These are phyloP conservation scores for Phytophthora crassamura DNA, from an alignment of 352 stramenopile species.

Conservation along the genomic window DNA sequence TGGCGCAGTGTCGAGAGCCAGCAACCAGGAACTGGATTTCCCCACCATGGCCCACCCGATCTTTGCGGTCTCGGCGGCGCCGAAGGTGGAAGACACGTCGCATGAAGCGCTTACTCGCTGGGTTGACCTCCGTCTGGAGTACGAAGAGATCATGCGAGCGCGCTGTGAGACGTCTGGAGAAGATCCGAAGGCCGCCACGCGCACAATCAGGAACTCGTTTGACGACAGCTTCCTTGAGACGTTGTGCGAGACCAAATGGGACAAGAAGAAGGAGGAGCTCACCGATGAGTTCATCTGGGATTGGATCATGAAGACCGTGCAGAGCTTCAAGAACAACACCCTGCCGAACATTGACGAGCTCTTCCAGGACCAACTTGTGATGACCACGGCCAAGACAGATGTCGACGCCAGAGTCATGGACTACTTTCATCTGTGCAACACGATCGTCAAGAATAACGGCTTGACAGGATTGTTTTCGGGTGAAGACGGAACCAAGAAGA, in stretches of 20 bases:
- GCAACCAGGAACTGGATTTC: neutral
- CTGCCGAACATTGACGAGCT: constrained; percentile 1
- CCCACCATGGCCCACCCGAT: constrained; percentile 10
- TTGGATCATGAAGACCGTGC: constrained; percentile 1
- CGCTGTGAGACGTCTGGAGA: constrained; percentile 17
- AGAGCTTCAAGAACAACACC: constrained; percentile 3
- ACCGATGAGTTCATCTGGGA: constrained; percentile 4
- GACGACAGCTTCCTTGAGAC: constrained; percentile 23
- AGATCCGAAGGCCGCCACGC: constrained; percentile 14
- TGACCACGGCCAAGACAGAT: constrained; percentile 6
- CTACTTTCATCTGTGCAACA: constrained; percentile 25
- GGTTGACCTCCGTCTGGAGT: constrained; percentile 20
- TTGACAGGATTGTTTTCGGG: constrained; percentile 7
- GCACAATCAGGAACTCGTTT: constrained; percentile 18
- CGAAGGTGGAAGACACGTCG: no score
- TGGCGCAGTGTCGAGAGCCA: neutral
- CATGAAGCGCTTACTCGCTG: constrained; percentile 29
- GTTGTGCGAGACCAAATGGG: constrained; percentile 22
- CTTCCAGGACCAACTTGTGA: neutral
- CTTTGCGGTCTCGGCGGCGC: constrained; percentile 9
- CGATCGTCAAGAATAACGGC: constrained; percentile 18
- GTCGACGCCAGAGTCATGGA: constrained; percentile 19
- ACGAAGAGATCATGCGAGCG: constrained; percentile 28
- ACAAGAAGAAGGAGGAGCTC: constrained; percentile 7
- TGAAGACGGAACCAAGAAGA: constrained; percentile 16